These are phyloP conservation scores for Boletus speciosus DNA, from an alignment of 768 basidiomycete species.

Conservation along the genomic window DNA sequence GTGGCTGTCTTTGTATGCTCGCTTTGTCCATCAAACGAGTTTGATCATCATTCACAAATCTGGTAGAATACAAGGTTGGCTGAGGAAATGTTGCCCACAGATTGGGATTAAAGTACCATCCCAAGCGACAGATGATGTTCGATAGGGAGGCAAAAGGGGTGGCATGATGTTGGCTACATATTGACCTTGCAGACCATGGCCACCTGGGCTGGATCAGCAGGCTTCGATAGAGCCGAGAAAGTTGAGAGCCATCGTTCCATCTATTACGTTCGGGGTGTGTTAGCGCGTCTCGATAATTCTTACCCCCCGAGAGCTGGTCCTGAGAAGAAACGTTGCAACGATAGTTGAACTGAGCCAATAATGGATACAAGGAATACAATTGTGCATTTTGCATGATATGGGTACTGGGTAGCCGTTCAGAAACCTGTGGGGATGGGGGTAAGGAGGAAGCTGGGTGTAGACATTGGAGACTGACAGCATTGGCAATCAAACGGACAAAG, in stretches of 20 bases:
- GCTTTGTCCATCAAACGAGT: neutral
- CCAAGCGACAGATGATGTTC: slow-evolving; percentile 24
- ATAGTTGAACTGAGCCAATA: neutral
- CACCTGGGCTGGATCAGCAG: slow-evolving; percentile 36
- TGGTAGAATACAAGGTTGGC: neutral
- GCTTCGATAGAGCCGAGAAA: slow-evolving; percentile 56
- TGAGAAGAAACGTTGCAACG: neutral
- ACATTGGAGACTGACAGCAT: slow-evolving; percentile 60
- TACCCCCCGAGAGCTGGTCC: neutral
- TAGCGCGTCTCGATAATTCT: neutral
- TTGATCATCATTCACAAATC: neutral
- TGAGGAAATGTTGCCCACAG: slow-evolving; percentile 21
- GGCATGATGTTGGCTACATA: slow-evolving; percentile 52
- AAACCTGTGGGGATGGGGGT: slow-evolving; percentile 22
- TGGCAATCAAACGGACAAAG: slow-evolving; percentile 88
- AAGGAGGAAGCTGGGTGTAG: neutral
- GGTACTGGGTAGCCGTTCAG: slow-evolving; percentile 5
- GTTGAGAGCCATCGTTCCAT: neutral
- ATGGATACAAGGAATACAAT: neutral
- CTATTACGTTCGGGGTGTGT: neutral
- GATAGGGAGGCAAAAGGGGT: slow-evolving; percentile 17
- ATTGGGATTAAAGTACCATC: slow-evolving; percentile 6
- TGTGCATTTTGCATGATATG: neutral
- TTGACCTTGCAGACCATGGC: slow-evolving; percentile 56
- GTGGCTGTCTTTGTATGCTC: neutral